Conservation (phyloP, 2,329 filamentous ascomycete genomes). For the Ophiocordyceps australis region DNA sequence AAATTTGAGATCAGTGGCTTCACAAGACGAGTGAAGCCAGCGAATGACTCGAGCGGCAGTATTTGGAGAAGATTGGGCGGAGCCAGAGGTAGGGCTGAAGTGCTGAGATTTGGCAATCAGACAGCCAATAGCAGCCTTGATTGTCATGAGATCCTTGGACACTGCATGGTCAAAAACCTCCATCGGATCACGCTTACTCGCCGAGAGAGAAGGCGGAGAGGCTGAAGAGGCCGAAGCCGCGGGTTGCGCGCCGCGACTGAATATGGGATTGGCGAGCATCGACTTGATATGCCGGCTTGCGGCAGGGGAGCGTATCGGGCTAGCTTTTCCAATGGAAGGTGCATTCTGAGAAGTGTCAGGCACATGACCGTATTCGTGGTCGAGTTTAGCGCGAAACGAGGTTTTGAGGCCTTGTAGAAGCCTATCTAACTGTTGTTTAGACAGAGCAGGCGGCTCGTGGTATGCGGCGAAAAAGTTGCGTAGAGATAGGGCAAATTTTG, state of each 20-base stretch:
- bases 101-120: slow-evolving; percentile 27
- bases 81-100: slow-evolving; percentile 9
- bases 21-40: slow-evolving; percentile 34
- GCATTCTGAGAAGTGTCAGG: too few species aligned
- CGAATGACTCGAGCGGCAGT: slow-evolving; percentile 28
- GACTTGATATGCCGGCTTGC: slow-evolving; percentile 30
- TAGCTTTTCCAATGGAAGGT: too few species aligned
- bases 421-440: slow-evolving; percentile 29
- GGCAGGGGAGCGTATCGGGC: slow-evolving; percentile 19
- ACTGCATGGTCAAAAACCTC: slow-evolving; percentile 38
- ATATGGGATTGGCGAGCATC: slow-evolving; percentile 38
- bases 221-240: slow-evolving; percentile 3
- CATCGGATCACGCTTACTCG: slow-evolving; percentile 23
- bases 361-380: slow-evolving; percentile 33
- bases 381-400: slow-evolving; percentile 39
- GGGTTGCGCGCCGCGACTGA: slow-evolving; percentile 11
- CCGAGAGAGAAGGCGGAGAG: slow-evolving; percentile 2
- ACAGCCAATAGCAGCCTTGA: slow-evolving; percentile 32
- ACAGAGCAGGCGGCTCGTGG: slow-evolving; percentile 34
- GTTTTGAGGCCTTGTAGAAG: slow-evolving; percentile 36
- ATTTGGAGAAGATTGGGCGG: slow-evolving; percentile 19
- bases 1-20: slow-evolving; percentile 26
- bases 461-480: slow-evolving; percentile 21
- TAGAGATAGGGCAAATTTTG: slow-evolving; percentile 16
- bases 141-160: slow-evolving; percentile 35